Evolutionary conservation across 2,329 filamentous ascomycete species (phyloP).

Genomic region (Aspergillus caelatus): DNA sequence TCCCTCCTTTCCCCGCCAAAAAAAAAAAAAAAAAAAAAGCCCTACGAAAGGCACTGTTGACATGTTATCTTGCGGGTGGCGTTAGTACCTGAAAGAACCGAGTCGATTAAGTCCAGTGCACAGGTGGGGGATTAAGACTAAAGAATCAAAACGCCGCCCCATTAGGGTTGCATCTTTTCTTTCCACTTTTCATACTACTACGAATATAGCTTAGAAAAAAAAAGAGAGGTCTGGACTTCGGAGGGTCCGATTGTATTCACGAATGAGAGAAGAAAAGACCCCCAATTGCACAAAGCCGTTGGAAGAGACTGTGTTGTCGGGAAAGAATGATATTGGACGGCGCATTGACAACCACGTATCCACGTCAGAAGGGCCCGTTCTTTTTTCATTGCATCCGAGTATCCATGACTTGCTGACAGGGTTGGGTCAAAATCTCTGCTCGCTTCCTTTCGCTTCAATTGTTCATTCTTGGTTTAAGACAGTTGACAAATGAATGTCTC

Average conservation of each 20-base stretch:
- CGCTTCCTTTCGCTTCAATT: background rate
- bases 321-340: background rate
- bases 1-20: background rate
- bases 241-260: background rate
- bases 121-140: background rate
- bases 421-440: background rate
- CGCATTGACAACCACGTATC: background rate
- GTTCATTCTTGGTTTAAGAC: background rate
- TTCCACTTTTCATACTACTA: background rate
- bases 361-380: background rate
- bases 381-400: conserved; percentile 13
- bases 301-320: background rate
- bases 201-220: background rate
- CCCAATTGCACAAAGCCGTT: background rate
- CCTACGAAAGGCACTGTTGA: too few relatives aligned
- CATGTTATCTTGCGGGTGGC: background rate
- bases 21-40: background rate
- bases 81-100: background rate
- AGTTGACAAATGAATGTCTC: background rate
- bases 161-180: background rate
- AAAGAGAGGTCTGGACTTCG: background rate
- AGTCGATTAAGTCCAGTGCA: background rate
- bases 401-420: background rate
- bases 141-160: background rate
- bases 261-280: background rate